Evolutionary conservation across 768 basidiomycete genomes (phyloP).

Genomic region (Boletellus ananiceps): DNA sequence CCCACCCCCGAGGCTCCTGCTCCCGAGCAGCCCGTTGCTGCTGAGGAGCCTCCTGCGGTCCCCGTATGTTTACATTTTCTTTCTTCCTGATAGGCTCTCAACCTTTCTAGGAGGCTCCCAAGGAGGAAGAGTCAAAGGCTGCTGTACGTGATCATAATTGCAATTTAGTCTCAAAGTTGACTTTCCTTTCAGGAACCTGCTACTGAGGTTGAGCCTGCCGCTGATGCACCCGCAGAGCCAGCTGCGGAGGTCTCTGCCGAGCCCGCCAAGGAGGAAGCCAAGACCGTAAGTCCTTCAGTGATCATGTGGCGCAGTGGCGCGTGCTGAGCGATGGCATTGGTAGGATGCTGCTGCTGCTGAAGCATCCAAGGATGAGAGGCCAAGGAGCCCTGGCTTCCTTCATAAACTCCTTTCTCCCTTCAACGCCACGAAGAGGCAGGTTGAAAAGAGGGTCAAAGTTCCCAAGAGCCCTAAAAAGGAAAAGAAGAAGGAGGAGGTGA

Average conservation of each 20-base stretch:
- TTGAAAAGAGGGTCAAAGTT: constrained; percentile 54
- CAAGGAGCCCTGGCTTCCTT: constrained; percentile 76
- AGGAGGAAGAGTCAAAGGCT: constrained; percentile 37
- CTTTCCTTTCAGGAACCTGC: constrained; percentile 35
- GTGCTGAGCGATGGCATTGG: constrained; percentile 14
- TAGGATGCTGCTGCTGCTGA: constrained; percentile 45
- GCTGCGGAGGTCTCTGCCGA: constrained; percentile 29
- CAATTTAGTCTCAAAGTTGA: neutral
- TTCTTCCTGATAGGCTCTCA: neutral
- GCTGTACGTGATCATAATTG: constrained; percentile 29
- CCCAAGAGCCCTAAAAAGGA: constrained; percentile 79
- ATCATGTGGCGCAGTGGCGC: constrained; percentile 27
- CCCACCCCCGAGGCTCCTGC: constrained; percentile 30
- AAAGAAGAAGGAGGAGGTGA: constrained; percentile 73
- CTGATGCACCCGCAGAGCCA: constrained; percentile 22
- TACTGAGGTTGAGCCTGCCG: constrained; percentile 20
- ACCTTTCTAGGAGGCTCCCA: constrained; percentile 35
- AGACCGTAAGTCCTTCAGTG: constrained; percentile 31
- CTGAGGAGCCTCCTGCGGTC: constrained; percentile 32
- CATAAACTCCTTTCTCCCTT: constrained; percentile 76
- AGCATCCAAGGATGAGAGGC: constrained; percentile 60
- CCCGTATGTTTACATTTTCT: constrained; percentile 26
- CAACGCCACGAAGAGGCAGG: constrained; percentile 49
- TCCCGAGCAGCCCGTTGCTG: constrained; percentile 22
- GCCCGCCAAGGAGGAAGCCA: constrained; percentile 41